A percentile compares a stretch with the other conserved stretches of the same genome.
Evolutionary conservation across 2,329 filamentous ascomycete genomes (phyloP).

Genomic region (Colletotrichum tabaci): DNA sequence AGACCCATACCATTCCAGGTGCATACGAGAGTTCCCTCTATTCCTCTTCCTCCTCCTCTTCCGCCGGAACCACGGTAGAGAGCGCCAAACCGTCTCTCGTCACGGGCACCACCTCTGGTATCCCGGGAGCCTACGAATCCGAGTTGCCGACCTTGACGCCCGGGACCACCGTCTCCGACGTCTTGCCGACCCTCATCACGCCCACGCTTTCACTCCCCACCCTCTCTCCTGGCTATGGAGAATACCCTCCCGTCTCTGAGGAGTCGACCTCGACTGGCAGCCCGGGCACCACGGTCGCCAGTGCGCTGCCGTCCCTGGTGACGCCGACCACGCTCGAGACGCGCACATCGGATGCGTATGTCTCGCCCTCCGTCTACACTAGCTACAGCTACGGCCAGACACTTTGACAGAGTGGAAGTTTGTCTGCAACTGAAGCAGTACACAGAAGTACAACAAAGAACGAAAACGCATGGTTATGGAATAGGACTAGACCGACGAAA

Average conservation of each 20-base stretch:
- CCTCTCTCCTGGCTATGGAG: slow-evolving; percentile 15
- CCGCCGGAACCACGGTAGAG: slow-evolving; percentile 10
- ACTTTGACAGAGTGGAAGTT: background rate
- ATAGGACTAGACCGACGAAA: background rate
- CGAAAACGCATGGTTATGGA: too few species aligned
- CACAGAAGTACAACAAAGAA: too few species aligned
- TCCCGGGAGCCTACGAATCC: slow-evolving; percentile 24
- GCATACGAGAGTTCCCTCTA: slow-evolving; percentile 7
- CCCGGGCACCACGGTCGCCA: slow-evolving; percentile 17
- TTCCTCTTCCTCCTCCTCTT: background rate
- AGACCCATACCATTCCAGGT: background rate
- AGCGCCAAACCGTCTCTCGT: slow-evolving; percentile 22
- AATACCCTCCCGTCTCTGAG: background rate
- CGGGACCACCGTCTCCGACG: slow-evolving; percentile 13
- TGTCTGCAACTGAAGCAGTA: background rate
- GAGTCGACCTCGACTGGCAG: background rate
- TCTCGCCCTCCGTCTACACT: slow-evolving; percentile 6
- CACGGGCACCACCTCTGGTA: slow-evolving; percentile 7
- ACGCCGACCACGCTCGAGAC: slow-evolving; percentile 27
- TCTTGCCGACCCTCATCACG: background rate
- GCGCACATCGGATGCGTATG: slow-evolving; percentile 10
- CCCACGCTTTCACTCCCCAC: background rate
- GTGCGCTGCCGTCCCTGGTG: slow-evolving; percentile 25
- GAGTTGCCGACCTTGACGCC: background rate
- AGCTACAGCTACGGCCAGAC: slow-evolving; percentile 19